A percentile compares a stretch with the other conserved stretches of the same genome.
phyloP scores from a whole-genome alignment of 2,329 filamentous ascomycete species.

The Aspergillus fijiensis region DNA sequence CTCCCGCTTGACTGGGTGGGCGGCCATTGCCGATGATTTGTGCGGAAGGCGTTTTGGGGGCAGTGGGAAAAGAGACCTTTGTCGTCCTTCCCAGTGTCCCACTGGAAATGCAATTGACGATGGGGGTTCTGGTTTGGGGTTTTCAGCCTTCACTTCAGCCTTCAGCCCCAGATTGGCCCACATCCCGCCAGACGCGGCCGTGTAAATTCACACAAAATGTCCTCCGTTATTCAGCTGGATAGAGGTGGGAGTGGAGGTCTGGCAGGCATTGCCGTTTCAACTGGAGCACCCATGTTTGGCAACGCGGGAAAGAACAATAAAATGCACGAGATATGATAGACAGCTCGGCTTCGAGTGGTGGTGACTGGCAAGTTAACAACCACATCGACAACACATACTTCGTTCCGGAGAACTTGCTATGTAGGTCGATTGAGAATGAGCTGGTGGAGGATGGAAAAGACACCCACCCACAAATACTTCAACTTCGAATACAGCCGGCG shows the following conservation, averaged over 20 bases:
- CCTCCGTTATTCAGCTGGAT: background rate
- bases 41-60: background rate
- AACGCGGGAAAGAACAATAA: background rate
- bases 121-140: constrained; percentile 10
- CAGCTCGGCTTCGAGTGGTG: background rate
- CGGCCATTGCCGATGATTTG: background rate
- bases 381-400: background rate
- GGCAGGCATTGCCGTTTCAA: background rate
- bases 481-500: background rate
- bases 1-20: background rate
- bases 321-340: background rate
- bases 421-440: background rate
- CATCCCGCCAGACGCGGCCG: constrained; percentile 17
- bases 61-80: background rate
- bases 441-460: background rate
- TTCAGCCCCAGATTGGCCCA: constrained; percentile 16
- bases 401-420: background rate
- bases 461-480: background rate
- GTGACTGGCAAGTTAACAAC: background rate
- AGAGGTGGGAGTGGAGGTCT: background rate
- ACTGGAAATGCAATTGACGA: background rate
- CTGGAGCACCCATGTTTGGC: background rate
- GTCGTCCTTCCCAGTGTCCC: background rate
- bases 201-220: background rate
- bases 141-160: constrained; percentile 3